Evolutionary conservation across 768 basidiomycete species (phyloP).

Genomic region (Steccherinum ochraceum): DNA sequence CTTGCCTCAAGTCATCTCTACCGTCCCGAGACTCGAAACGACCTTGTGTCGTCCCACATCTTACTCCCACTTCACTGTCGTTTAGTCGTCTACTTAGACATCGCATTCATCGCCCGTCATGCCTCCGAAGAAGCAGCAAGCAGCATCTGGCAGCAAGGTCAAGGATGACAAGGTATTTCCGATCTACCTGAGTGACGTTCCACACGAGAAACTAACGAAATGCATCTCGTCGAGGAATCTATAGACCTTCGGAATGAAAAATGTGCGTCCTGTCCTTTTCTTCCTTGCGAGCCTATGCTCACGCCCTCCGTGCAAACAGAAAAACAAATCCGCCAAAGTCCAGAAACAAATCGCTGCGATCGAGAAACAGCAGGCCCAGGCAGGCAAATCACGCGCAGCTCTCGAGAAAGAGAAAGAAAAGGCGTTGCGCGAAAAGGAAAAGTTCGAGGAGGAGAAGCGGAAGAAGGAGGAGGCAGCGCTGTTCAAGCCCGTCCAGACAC

Average conservation of each 20-base stretch:
- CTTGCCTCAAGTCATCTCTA: too few species aligned
- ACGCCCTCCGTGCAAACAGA: slow-evolving; percentile 35
- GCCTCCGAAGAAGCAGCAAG: slow-evolving; percentile 77
- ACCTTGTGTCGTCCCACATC: too few species aligned
- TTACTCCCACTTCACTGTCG: too few species aligned
- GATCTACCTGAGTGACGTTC: slow-evolving; percentile 16
- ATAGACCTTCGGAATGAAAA: slow-evolving; percentile 87
- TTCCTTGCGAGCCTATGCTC: not conserved
- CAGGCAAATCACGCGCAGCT: slow-evolving; percentile 75
- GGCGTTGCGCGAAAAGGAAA: slow-evolving; percentile 65
- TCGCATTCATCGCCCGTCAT: slow-evolving; percentile 37
- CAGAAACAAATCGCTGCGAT: slow-evolving; percentile 79
- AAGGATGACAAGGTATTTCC: slow-evolving; percentile 74
- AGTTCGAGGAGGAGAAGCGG: slow-evolving; percentile 76
- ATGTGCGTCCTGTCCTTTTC: slow-evolving; percentile 45
- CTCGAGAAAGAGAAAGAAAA: slow-evolving; percentile 87
- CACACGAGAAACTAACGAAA: slow-evolving; percentile 20
- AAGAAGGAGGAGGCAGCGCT: slow-evolving; percentile 81
- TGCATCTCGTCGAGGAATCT: slow-evolving; percentile 14
- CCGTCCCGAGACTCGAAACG: too few species aligned
- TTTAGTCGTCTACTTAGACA: too few species aligned
- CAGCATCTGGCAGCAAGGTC: slow-evolving; percentile 48
- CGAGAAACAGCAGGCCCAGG: slow-evolving; percentile 63
- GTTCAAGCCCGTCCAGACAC: slow-evolving; percentile 71
- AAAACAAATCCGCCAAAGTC: slow-evolving; percentile 93